A percentile compares a stretch with the other conserved stretches of the same genome.
These are phyloP conservation scores for Chloropicon primus DNA, from an alignment of 139 green algal genomes.

Conservation along the genomic window DNA sequence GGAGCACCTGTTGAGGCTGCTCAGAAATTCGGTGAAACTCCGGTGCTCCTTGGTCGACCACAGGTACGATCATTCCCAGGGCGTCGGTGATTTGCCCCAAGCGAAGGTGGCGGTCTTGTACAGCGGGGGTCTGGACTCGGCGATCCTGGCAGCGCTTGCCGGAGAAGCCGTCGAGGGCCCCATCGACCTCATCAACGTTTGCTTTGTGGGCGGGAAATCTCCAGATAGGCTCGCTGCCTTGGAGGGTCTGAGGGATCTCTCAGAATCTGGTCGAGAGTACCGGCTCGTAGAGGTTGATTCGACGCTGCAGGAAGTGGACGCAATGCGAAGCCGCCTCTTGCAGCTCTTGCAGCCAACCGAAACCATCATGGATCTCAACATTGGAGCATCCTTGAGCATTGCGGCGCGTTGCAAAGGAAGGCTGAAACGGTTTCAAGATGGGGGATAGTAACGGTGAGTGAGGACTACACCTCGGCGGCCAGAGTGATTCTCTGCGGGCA, in stretches of 20 bases:
- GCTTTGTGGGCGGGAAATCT: slow-evolving; percentile 59
- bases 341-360: slow-evolving; percentile 55
- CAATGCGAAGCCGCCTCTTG: slow-evolving; percentile 32
- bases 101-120: slow-evolving; percentile 68
- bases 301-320: slow-evolving; percentile 49
- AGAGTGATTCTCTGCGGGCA: slow-evolving; percentile 75
- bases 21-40: slow-evolving; percentile 29
- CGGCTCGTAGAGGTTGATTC: slow-evolving; percentile 68
- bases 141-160: slow-evolving; percentile 58
- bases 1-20: slow-evolving; percentile 10
- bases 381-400: slow-evolving; percentile 80
- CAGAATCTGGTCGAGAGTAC: neutral
- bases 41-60: slow-evolving; percentile 29
- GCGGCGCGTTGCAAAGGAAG: slow-evolving; percentile 36
- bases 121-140: slow-evolving; percentile 76
- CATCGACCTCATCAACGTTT: slow-evolving; percentile 79
- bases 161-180: slow-evolving; percentile 35
- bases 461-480: slow-evolving; percentile 35
- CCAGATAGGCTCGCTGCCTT: slow-evolving; percentile 60
- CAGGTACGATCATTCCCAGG: neutral
- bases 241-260: slow-evolving; percentile 6
- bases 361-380: slow-evolving; percentile 94
- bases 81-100: neutral
- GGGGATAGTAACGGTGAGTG: neutral
- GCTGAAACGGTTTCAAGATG: slow-evolving; percentile 5